phyloP scores from a whole-genome alignment of 306 rosid genomes.

The Dalbergia cochinchinensis region DNA sequence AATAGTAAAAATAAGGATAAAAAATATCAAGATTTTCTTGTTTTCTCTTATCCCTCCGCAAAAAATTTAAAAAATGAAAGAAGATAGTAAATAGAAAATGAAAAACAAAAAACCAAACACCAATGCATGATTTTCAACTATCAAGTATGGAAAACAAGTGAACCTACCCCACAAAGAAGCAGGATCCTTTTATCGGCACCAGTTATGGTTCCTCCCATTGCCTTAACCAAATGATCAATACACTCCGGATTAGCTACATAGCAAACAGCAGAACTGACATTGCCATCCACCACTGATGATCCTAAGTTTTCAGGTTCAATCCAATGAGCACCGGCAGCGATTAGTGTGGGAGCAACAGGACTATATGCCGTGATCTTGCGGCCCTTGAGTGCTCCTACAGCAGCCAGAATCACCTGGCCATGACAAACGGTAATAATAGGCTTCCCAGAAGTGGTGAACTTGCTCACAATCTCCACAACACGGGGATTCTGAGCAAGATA shows the following conservation, averaged over 20 bases:
- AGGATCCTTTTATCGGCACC: slow-evolving; percentile 64
- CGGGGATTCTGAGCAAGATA: slow-evolving; percentile 62
- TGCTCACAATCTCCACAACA: slow-evolving; percentile 55
- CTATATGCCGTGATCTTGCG: slow-evolving; percentile 69
- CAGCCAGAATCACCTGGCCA: slow-evolving; percentile 73
- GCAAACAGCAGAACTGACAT: slow-evolving; percentile 56
- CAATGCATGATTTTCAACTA: not conserved
- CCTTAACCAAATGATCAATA: slow-evolving; percentile 63
- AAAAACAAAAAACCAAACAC: too few species aligned
- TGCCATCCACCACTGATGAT: slow-evolving; percentile 61
- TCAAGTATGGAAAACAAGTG: not conserved
- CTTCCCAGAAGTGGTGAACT: slow-evolving; percentile 54
- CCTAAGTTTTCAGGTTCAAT: slow-evolving; percentile 61
- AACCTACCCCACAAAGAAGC: slow-evolving; percentile 76
- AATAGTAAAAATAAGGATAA: too few species aligned
- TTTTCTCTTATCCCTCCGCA: too few species aligned
- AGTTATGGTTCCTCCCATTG: slow-evolving; percentile 68
- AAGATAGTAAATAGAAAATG: too few species aligned
- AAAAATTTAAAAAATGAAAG: too few species aligned
- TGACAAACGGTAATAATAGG: slow-evolving; percentile 70
- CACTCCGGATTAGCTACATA: slow-evolving; percentile 60
- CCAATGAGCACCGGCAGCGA: slow-evolving; percentile 78
- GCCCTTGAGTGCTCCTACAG: slow-evolving; percentile 60
- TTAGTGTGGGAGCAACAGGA: slow-evolving; percentile 55
- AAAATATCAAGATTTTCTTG: too few species aligned